A percentile compares a stretch with the other conserved stretches of the same genome.
Conservation (phyloP, 805 yeast species). For the Nakazawaea pomicola region DNA sequence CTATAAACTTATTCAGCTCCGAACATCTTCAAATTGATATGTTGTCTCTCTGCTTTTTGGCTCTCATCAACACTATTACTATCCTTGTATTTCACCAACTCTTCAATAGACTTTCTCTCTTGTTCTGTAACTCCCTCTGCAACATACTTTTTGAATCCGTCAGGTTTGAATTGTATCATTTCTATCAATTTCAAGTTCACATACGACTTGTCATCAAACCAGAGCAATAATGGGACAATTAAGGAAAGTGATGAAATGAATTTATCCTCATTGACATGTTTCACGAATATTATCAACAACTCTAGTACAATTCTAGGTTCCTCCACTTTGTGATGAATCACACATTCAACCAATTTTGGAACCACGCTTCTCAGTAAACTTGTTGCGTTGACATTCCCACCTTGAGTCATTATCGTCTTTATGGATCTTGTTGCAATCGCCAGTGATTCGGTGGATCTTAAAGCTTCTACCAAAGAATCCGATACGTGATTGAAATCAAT, state of each 20-base stretch:
- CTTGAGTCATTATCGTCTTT: constrained; percentile 44
- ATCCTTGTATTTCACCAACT: constrained; percentile 33
- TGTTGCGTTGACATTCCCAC: constrained; percentile 27
- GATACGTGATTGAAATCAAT: constrained; percentile 36
- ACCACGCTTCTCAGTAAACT: constrained; percentile 39
- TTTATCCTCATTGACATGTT: constrained; percentile 27
- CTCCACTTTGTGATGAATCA: constrained; percentile 18
- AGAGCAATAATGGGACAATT: constrained; percentile 24
- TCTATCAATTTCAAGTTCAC: constrained; percentile 42
- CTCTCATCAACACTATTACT: constrained; percentile 14
- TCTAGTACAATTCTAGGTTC: constrained; percentile 43
- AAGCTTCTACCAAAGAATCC: constrained; percentile 28
- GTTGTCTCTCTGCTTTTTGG: constrained; percentile 24
- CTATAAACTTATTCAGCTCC: constrained; percentile 15
- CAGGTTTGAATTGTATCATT: constrained; percentile 39
- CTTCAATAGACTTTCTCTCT: constrained; percentile 39
- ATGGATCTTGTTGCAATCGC: constrained; percentile 55
- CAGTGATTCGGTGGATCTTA: constrained; percentile 29
- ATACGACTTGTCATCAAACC: constrained; percentile 31
- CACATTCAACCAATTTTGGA: constrained; percentile 34
- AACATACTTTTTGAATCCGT: constrained; percentile 44
- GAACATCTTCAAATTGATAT: constrained; percentile 50
- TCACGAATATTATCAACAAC: constrained; percentile 41
- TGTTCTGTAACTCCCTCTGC: constrained; percentile 29
- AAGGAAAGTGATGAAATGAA: constrained; percentile 26